These are phyloP conservation scores for Capsicum baccatum DNA, from an alignment of 257 asterid species.

Conservation along the genomic window DNA sequence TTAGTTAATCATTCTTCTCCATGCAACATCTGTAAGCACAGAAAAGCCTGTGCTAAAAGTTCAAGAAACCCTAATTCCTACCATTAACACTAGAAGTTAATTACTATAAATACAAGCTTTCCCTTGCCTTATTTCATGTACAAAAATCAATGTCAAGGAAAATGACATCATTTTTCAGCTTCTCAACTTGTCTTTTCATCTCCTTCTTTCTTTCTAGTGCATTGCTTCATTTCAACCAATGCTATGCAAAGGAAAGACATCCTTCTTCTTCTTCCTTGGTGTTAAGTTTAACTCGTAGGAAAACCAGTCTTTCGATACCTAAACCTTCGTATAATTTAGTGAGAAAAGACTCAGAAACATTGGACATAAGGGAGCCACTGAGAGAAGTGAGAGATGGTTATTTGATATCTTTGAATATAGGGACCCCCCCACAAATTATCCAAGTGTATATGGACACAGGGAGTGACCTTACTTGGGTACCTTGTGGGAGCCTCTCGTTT, in stretches of 20 bases:
- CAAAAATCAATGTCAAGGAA: background rate
- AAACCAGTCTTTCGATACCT: conserved; percentile 42
- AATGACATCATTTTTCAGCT: conserved; percentile 28
- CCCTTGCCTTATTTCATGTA: conserved; percentile 19
- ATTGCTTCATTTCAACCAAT: conserved; percentile 32
- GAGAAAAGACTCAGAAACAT: conserved; percentile 32
- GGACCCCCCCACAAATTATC: conserved; percentile 72
- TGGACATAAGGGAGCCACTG: conserved; percentile 59
- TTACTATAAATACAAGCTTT: conserved; percentile 39
- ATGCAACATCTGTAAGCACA: conserved; percentile 42
- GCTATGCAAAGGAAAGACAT: conserved; percentile 45
- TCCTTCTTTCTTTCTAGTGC: conserved; percentile 31
- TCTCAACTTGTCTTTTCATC: conserved; percentile 26
- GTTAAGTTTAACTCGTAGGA: conserved; percentile 54
- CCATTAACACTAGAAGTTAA: background rate
- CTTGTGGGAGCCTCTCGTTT: conserved; percentile 65
- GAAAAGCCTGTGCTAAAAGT: background rate
- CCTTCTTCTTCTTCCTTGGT: conserved; percentile 45
- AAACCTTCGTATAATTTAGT: conserved; percentile 33
- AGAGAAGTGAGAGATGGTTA: conserved; percentile 67
- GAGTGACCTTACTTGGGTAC: conserved; percentile 88
- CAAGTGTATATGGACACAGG: conserved; percentile 71
- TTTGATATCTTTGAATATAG: conserved; percentile 61
- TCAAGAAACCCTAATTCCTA: conserved; percentile 37
- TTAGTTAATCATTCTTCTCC: conserved; percentile 29